Conservation (phyloP, 805 yeast genomes). For the Metschnikowia baotianmanensis region DNA sequence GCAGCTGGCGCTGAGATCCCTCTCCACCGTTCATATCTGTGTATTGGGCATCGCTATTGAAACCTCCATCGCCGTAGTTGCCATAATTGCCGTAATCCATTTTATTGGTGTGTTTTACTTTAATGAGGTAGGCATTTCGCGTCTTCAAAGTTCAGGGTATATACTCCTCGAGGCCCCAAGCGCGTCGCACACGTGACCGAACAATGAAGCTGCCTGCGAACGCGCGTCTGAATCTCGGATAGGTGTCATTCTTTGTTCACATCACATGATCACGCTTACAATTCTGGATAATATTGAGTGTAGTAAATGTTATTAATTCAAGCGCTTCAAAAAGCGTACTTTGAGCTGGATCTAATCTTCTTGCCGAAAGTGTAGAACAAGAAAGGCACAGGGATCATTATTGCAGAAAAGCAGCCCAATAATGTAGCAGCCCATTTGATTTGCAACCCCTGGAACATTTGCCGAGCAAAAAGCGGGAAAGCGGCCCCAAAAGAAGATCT, state of each 20-base stretch:
- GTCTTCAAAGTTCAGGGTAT: not conserved
- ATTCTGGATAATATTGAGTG: too few species aligned
- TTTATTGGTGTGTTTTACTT: not conserved
- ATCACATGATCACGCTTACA: not conserved
- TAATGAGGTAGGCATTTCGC: not conserved
- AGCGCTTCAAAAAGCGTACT: conserved; percentile 29
- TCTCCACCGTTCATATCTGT: conserved; percentile 10
- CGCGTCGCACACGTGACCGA: conserved; percentile 17
- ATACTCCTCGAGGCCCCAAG: not conserved
- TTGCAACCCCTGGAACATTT: conserved; percentile 68
- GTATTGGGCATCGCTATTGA: conserved; percentile 15
- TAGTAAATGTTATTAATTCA: not conserved
- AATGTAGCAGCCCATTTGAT: conserved; percentile 78
- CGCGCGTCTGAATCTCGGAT: not conserved
- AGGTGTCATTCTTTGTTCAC: not conserved
- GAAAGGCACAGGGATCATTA: conserved; percentile 66
- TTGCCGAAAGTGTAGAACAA: conserved; percentile 51
- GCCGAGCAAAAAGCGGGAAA: conserved; percentile 66
- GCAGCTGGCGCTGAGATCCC: conserved; percentile 16
- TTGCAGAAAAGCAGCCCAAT: conserved; percentile 58
- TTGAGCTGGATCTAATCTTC: conserved; percentile 52
- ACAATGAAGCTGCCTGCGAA: not conserved
- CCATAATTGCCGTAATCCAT: conserved; percentile 18
- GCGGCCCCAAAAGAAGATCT: conserved; percentile 66
- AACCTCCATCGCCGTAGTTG: conserved; percentile 21